Evolutionary conservation across 306 rosid genomes (phyloP), one percentile per base, ranked within the genome.

Genomic region (Malus asiatica): DNA sequence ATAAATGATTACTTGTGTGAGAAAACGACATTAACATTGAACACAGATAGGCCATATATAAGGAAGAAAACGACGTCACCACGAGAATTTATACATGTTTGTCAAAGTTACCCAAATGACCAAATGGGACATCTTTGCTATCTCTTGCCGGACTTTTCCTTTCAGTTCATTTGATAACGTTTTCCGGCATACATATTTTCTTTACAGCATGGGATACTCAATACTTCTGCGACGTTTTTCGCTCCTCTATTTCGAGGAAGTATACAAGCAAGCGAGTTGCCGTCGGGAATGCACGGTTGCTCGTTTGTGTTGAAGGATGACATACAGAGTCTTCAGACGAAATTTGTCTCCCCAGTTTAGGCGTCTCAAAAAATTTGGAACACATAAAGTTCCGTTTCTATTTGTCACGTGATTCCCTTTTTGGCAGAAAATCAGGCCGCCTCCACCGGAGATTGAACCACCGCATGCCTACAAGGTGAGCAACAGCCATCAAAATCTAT

Each of bases 401-500:
- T 85, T 89, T 95, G 82, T 90, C 90, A 52, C 76, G 97, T 72
- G 70, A 4, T 70, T 92, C 97, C 84, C 81, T 86, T 78, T 84
- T 92, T 1, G 98, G 97, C 75, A 95, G 96, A 82, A 88, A 83
- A 77, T 92, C 97, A 38, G 85, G 86, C 84, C 97, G 87, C 79
- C 93, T 84, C 82, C 89, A 92, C 86, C 88, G 87, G 81, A 90
- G 80, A 79, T 82, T 87, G 79, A 89, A 82, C 84, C 92, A 81
- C 81, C 90, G 87, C 76, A 66, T 70, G 61, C 98, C 98, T 92
- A 80, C 79, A 88, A 76, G 51, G 78, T 74, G 9, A 59, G 58
- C 78, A 84, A 81, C 74, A 48, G 67, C 48, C 70, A 75, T 6
- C 8, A 48, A 73, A 66, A 73, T 62, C 57, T 33, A 13, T 27